Base-by-base conservation (phyloP, 805 yeast species). In the Naumovozyma baii region DNA sequence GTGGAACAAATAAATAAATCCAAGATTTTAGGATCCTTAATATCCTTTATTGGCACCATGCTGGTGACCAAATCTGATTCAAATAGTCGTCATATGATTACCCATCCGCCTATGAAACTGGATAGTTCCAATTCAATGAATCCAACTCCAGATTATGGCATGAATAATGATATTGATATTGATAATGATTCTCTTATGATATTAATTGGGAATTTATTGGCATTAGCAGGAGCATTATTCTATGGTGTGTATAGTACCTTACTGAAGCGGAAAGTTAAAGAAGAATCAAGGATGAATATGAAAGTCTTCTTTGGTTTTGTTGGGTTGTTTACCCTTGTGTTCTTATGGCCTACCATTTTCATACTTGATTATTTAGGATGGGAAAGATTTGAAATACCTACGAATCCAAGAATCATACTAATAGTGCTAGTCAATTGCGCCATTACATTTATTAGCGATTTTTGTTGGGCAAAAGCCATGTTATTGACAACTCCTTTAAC, bases 381-480 rank as follows among this genome's bases (percentile, higher is more conserved):
- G 41, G 98, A 92, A 60, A 62, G 58, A 7, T 80, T 92, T 45
- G 87, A 76, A 51, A 52, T 81, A 33, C 97, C 97, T 1, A 66
- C 70, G 0, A 61, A 73, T 1, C 45, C 63, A 0, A 66, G 67
- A 30, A 75, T 81, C 3, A 64, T 78, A 52, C 41, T 61, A 1
- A 66, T 87, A 2, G 63, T 90, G 5, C 37, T 72, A 0, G 45
- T 76, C 35, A 92, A 92, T 59, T 83, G 88, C 42, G 53, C 75
- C 28, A 77, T 86, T 32, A 86, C 96, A 1, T 80, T 92, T 49
- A 62, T 88, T 13, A 81, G 94, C 31, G 98, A 92, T 58, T 87
- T 81, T 51, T 78, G 94, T 53, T 92, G 98, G 98, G 95, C 95
- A 26, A 77, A 85, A 46, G 94, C 97, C 0, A 92, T 88, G 76